Evolutionary conservation across 371 early-diverging fungal species (phyloP).

Genomic region (Circinella minor): DNA sequence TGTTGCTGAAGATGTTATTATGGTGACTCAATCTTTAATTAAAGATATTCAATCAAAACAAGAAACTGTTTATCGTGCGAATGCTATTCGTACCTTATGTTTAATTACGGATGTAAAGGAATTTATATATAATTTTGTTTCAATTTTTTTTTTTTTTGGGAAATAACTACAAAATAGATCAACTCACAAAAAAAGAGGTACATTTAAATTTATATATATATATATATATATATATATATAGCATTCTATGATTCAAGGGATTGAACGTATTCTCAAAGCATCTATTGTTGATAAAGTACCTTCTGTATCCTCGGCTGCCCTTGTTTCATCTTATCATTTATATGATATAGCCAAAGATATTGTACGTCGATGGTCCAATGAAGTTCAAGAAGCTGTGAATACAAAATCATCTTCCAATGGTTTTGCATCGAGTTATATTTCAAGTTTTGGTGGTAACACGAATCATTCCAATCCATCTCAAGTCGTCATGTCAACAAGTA

Average conservation of each 20-base stretch:
- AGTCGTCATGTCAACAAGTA: constrained; percentile 63
- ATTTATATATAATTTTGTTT: background rate
- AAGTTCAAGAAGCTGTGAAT: constrained; percentile 86
- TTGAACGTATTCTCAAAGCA: constrained; percentile 96
- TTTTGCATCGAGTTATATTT: constrained; percentile 58
- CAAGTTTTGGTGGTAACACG: constrained; percentile 52
- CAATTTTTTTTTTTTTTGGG: too few relatives aligned
- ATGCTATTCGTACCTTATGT: constrained; percentile 96
- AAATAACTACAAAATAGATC: background rate
- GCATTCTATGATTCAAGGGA: constrained; percentile 92
- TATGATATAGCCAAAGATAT: constrained; percentile 83
- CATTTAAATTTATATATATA: too few relatives aligned
- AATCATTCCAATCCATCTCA: constrained; percentile 38
- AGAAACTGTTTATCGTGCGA: constrained; percentile 89
- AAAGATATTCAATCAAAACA: constrained; percentile 96
- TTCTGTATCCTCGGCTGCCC: constrained; percentile 89
- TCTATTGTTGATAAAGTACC: constrained; percentile 96
- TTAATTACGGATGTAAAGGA: constrained; percentile 89
- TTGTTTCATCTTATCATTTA: constrained; percentile 91
- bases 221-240: too few relatives aligned
- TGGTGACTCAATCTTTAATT: constrained; percentile 94
- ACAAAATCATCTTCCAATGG: constrained; percentile 67
- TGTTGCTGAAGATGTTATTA: constrained; percentile 94
- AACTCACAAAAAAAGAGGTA: too few relatives aligned
- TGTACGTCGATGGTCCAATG: constrained; percentile 88